Evolutionary conservation across 2,329 filamentous ascomycete species (phyloP).

Genomic region (Clonostachys chloroleuca): DNA sequence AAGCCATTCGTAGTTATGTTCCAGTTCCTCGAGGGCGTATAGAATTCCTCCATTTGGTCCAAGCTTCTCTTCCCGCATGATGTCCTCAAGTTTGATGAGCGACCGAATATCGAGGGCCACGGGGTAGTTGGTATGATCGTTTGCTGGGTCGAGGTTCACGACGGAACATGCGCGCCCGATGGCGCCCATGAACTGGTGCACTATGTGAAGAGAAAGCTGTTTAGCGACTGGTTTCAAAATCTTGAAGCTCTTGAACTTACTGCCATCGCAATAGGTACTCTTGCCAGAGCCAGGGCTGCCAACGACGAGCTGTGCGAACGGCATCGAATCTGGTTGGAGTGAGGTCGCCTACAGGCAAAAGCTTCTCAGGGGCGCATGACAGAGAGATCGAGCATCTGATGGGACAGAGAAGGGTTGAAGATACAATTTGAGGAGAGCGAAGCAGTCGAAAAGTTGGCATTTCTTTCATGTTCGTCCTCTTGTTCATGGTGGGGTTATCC

Average conservation of each 20-base stretch:
- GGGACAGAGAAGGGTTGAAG: neutral
- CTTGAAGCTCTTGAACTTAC: constrained; percentile 33
- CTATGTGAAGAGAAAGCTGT: constrained; percentile 24
- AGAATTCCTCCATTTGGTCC: constrained; percentile 91
- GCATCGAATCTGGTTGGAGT: constrained; percentile 34
- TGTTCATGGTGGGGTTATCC: no score
- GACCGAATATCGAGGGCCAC: constrained; percentile 88
- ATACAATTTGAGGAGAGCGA: no score
- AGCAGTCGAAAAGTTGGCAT: no score
- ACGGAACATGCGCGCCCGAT: constrained; percentile 93
- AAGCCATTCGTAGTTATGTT: constrained; percentile 91
- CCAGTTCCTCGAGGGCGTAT: constrained; percentile 92
- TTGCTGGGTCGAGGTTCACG: constrained; percentile 95
- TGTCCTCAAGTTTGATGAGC: constrained; percentile 85
- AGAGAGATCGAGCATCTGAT: no score
- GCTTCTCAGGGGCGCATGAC: no score
- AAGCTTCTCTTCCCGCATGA: constrained; percentile 87
- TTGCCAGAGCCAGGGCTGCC: constrained; percentile 96
- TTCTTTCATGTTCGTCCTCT: no score
- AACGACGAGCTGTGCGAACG: constrained; percentile 74
- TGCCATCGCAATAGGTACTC: constrained; percentile 97
- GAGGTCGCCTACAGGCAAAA: neutral
- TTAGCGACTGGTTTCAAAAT: neutral
- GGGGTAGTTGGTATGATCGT: constrained; percentile 86
- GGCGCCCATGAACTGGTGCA: constrained; percentile 96